Evolutionary conservation across 352 stramenopile genomes (phyloP).

Genomic region (Thraustochytrium striatum): DNA sequence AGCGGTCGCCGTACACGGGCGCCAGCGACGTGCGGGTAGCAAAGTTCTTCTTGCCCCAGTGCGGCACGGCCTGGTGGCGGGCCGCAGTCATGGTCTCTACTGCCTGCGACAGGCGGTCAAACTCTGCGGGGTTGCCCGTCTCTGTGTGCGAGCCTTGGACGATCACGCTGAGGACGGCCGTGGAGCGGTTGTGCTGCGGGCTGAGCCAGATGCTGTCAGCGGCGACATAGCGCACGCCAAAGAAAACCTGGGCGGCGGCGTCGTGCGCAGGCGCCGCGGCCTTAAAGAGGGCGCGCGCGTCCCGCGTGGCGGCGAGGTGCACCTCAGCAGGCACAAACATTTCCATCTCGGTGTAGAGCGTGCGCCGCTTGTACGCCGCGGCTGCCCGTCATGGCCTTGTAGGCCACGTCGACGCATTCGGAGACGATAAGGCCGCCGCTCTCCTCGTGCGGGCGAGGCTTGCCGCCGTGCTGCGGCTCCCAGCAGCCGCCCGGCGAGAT

Average conservation of each 20-base stretch:
- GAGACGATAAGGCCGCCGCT: neutral
- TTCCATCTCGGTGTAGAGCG: constrained; percentile 47
- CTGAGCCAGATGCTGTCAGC: constrained; percentile 42
- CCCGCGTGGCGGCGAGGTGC: neutral
- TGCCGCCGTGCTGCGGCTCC: no score
- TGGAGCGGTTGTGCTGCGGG: neutral
- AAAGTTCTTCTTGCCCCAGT: constrained; percentile 50
- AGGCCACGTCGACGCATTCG: constrained; percentile 40
- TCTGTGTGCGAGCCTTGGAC: neutral
- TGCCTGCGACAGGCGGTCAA: neutral
- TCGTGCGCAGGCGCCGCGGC: neutral
- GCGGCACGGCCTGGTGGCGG: neutral
- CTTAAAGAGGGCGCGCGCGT: constrained; percentile 12
- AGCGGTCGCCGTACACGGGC: neutral
- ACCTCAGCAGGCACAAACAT: constrained; percentile 32
- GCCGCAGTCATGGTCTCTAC: constrained; percentile 6
- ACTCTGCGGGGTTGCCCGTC: constrained; percentile 1
- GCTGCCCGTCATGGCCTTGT: constrained; percentile 13
- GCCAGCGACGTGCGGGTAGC: neutral
- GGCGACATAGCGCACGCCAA: constrained; percentile 45
- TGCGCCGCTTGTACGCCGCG: neutral
- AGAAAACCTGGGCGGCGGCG: constrained; percentile 25
- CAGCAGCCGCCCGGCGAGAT: neutral
- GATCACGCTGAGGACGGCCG: constrained; percentile 30
- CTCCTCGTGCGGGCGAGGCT: neutral